Percentiles rank a stretch among this genome's conserved stretches.
Conservation (phyloP, 148 eudicot genomes). For the Talinum fruticosum region DNA sequence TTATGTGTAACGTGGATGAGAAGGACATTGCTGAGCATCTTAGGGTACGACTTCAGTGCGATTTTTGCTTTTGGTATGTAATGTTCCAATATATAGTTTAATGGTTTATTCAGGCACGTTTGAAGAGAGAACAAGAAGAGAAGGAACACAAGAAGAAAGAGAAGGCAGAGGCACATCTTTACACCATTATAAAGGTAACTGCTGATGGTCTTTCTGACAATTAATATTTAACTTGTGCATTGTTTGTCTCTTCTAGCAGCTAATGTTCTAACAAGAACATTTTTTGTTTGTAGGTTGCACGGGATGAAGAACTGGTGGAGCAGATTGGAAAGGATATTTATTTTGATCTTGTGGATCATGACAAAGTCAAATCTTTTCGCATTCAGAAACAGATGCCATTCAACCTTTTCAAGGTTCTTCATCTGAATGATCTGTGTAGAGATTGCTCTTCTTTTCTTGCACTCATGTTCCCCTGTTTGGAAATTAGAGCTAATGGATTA, state of each 20-base stretch:
- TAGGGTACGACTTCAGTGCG: constrained; percentile 42
- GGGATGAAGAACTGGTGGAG: constrained; percentile 73
- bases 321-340: constrained; percentile 92
- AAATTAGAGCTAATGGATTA: not conserved
- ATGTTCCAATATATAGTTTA: not conserved
- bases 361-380: constrained; percentile 84
- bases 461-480: not conserved
- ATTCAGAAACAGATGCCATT: constrained; percentile 87
- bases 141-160: constrained; percentile 88
- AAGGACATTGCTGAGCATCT: constrained; percentile 96
- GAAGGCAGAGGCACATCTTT: constrained; percentile 96
- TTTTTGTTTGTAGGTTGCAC: constrained; percentile 60
- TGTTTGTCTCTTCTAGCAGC: not conserved
- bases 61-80: constrained; percentile 8
- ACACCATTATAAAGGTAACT: constrained; percentile 83
- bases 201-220: constrained; percentile 4
- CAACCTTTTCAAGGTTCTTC: constrained; percentile 69
- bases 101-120: constrained; percentile 56
- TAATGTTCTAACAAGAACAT: not conserved
- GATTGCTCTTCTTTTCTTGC: not conserved
- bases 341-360: constrained; percentile 97
- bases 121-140: constrained; percentile 91
- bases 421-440: not conserved
- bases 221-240: constrained; percentile 1
- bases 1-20: constrained; percentile 91